Evolutionary conservation across 805 yeast genomes (phyloP).

Genomic region (Kuraishia piskuri): DNA sequence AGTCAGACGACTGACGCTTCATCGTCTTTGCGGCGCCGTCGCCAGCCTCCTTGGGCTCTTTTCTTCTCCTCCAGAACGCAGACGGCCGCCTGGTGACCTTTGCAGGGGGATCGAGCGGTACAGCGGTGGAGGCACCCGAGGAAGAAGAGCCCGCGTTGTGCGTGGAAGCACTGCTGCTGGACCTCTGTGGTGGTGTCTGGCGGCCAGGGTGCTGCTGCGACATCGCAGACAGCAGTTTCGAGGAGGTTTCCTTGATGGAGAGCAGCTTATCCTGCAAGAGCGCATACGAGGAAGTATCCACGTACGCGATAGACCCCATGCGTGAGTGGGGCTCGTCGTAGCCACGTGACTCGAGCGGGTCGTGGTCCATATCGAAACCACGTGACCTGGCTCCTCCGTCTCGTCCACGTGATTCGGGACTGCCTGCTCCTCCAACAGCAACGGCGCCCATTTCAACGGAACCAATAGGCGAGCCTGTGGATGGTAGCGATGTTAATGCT

Average conservation of each 20-base stretch:
- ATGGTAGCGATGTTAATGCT: no score
- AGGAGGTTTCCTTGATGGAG: background rate
- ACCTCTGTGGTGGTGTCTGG: background rate
- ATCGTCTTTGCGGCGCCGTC: background rate
- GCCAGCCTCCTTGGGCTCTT: constrained; percentile 3
- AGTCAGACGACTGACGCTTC: background rate
- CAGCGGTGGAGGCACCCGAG: background rate
- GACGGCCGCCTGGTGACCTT: constrained; percentile 5
- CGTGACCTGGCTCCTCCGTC: no score
- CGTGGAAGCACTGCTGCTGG: background rate
- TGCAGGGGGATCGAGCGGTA: background rate
- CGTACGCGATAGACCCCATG: background rate
- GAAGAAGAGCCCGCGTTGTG: background rate
- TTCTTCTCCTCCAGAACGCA: constrained; percentile 15
- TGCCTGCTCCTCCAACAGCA: no score
- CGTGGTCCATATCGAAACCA: no score
- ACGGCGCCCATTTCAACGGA: no score
- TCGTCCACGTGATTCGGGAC: no score
- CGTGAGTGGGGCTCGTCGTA: background rate
- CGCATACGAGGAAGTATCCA: background rate
- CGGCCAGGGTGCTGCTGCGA: background rate
- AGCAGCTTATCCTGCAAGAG: background rate
- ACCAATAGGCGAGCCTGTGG: no score
- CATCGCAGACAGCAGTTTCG: background rate
- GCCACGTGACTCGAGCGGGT: background rate